Conservation (phyloP, 2,329 filamentous ascomycete genomes). For the Torrubiellomyces zombiae region DNA sequence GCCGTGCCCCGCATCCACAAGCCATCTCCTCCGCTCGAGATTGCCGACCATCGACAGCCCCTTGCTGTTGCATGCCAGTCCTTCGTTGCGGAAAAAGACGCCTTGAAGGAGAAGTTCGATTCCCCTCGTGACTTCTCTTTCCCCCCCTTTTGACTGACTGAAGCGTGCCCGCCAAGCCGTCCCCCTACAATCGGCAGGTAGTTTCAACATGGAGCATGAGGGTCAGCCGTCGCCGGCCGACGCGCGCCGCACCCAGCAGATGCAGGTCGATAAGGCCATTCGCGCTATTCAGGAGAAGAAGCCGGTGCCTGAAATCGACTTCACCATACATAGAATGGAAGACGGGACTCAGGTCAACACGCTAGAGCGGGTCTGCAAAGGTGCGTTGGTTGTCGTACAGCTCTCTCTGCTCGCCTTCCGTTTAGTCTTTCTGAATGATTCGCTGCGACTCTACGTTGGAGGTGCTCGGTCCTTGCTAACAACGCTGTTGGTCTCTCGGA, state of each 20-base stretch:
- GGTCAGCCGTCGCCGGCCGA: constrained; percentile 19
- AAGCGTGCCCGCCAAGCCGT: too few relatives aligned
- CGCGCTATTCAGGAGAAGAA: constrained; percentile 90
- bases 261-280: constrained; percentile 79
- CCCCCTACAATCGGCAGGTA: too few relatives aligned
- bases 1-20: too few relatives aligned
- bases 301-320: constrained; percentile 94
- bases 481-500: constrained; percentile 1
- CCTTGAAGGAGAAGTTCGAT: too few relatives aligned
- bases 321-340: constrained; percentile 96
- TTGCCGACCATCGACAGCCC: too few relatives aligned
- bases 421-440: too few relatives aligned
- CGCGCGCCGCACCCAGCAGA: constrained; percentile 38
- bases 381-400: constrained; percentile 31
- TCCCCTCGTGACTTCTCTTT: too few relatives aligned
- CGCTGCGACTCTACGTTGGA: too few relatives aligned
- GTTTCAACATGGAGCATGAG: constrained; percentile 30
- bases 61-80: too few relatives aligned
- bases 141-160: constrained; percentile 2
- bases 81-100: too few relatives aligned
- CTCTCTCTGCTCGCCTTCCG: too few relatives aligned
- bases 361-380: constrained; percentile 93
- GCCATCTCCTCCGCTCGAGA: too few relatives aligned
- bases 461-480: constrained; percentile 6
- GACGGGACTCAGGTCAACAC: constrained; percentile 93